Conservation (phyloP, 306 rosid genomes). For the Gynostemma pentaphyllum region DNA sequence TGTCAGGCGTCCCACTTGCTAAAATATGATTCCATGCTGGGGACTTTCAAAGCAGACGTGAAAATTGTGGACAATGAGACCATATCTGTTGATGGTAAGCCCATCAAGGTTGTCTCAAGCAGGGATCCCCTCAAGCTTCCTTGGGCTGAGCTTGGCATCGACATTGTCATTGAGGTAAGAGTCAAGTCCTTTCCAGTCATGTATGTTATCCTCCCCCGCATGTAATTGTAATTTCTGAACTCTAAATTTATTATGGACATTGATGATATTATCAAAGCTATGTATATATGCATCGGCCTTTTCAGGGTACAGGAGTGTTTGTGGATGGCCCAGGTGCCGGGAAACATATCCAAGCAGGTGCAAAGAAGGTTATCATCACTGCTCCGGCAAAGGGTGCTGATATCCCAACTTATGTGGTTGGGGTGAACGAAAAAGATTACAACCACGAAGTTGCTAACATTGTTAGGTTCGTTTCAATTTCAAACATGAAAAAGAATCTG, state of each 20-base stretch:
- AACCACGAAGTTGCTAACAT: constrained; percentile 56
- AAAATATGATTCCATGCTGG: constrained; percentile 91
- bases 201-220: not conserved
- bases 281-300: not conserved
- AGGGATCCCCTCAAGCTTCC: constrained; percentile 97
- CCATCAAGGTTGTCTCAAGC: constrained; percentile 73
- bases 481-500: not conserved
- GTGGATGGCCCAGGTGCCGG: constrained; percentile 99
- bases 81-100: constrained; percentile 87
- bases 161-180: constrained; percentile 92
- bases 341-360: constrained; percentile 97
- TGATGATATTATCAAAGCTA: not conserved
- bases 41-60: constrained; percentile 86
- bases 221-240: not conserved
- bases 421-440: constrained; percentile 83
- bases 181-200: not conserved
- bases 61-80: constrained; percentile 54
- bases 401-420: constrained; percentile 87
- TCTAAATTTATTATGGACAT: too few species aligned
- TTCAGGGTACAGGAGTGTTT: constrained; percentile 97
- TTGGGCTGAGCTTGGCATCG: constrained; percentile 94
- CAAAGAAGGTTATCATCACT: constrained; percentile 93
- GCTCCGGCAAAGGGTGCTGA: constrained; percentile 99
- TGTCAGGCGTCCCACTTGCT: constrained; percentile 70
- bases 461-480: constrained; percentile 39